Conservation (phyloP, 106 monocot species). For the Dactylorhiza incarnata region DNA sequence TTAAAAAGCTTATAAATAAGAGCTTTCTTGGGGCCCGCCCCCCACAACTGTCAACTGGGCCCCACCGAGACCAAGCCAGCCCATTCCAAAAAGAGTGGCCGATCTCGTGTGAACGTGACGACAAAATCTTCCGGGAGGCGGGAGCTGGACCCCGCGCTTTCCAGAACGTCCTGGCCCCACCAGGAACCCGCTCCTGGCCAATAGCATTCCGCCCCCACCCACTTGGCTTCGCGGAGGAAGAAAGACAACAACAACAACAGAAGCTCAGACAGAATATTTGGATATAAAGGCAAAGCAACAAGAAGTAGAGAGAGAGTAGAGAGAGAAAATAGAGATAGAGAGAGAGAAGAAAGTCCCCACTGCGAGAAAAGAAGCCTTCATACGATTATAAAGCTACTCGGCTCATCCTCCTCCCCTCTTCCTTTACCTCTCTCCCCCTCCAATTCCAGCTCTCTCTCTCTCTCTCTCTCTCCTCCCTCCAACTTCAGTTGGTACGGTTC, state of each 20-base stretch:
- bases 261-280: conserved; percentile 12
- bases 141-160: conserved; percentile 11
- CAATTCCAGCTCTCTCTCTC: neutral
- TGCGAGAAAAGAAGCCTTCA: neutral
- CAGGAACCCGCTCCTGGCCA: neutral
- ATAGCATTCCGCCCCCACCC: neutral
- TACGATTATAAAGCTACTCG: conserved; percentile 17
- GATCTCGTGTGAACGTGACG: neutral
- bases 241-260: conserved; percentile 14
- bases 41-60: neutral
- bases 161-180: conserved; percentile 6
- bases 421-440: neutral
- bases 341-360: neutral
- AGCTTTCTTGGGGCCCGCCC: conserved; percentile 3
- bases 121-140: neutral
- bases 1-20: neutral
- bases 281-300: conserved; percentile 11
- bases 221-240: neutral
- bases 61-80: neutral
- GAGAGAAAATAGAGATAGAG: neutral
- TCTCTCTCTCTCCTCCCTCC: neutral
- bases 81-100: neutral
- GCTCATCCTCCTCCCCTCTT: neutral
- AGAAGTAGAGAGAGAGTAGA: conserved; percentile 2
- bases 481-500: neutral